phyloP scores from a whole-genome alignment of 2,329 filamentous ascomycete genomes.

The Hyphodiscus sp. region DNA sequence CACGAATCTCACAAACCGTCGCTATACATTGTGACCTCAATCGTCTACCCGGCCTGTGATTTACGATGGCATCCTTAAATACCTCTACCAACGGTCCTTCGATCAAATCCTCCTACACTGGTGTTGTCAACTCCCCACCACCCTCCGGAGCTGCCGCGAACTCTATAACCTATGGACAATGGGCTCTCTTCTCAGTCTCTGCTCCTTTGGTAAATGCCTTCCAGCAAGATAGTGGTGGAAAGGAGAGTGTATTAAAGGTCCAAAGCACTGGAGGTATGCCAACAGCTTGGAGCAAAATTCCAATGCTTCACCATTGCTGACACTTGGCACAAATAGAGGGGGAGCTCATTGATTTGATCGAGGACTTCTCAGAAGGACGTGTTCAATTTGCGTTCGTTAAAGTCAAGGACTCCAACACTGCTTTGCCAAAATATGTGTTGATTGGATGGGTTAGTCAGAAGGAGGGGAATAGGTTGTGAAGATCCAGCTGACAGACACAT shows the following conservation, averaged over 20 bases:
- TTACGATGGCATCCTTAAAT: constrained; percentile 69
- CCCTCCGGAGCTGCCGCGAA: constrained; percentile 50
- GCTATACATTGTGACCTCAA: not conserved
- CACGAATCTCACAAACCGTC: not conserved
- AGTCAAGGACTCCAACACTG: constrained; percentile 89
- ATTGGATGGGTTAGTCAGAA: constrained; percentile 66
- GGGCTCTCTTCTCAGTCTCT: constrained; percentile 91
- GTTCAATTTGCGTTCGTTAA: constrained; percentile 97
- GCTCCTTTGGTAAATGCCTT: constrained; percentile 90
- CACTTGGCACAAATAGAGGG: constrained; percentile 55
- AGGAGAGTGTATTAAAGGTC: constrained; percentile 94
- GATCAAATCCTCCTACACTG: constrained; percentile 78
- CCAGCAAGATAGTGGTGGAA: constrained; percentile 69
- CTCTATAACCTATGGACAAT: constrained; percentile 82
- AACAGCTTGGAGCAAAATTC: not conserved
- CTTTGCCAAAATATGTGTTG: constrained; percentile 83
- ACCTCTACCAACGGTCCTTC: constrained; percentile 72
- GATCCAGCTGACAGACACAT: constrained; percentile 20
- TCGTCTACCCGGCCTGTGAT: not conserved
- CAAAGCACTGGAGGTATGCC: constrained; percentile 74
- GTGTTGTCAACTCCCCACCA: constrained; percentile 54
- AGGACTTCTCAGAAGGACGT: constrained; percentile 94
- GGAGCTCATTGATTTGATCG: constrained; percentile 80
- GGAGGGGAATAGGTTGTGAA: not conserved
- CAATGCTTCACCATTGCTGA: constrained; percentile 13